Evolutionary conservation across 768 basidiomycete genomes (phyloP), one percentile per base, ranked within the genome.

Genomic region (Tephrocybe sp.): DNA sequence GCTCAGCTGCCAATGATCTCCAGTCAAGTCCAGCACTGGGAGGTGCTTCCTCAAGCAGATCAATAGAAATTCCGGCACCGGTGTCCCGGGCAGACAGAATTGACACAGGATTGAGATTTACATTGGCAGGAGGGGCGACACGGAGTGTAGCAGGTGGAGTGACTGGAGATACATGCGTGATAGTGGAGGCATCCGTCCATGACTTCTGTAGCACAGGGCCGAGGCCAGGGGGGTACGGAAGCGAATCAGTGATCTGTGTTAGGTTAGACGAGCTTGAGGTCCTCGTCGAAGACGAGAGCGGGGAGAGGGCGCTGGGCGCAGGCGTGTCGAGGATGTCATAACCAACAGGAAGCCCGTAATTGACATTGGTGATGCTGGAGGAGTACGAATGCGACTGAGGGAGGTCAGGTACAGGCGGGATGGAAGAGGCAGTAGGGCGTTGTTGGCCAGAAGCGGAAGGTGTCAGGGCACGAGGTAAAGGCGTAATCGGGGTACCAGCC

Each of bases 11-110:
- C 52, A 88, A 69, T 9, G 72, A 70, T 51, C 80, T 72, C 87
- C 87, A 89, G 5, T 76, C 72, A 45, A 77, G 78, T 19, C 73
- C 76, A 23, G 86, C 81, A 49, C 62, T 62, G 2, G 87, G 87
- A 6, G 87, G 87, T 22, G 74, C 83, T 22, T 87, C 84, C 53
- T 89, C 87, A 13, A 87, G 68, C 6, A 87, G 63, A 61, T 88
- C 84, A 20, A 83, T 76, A 3, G 74, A 66, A 48, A 83, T 69
- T 2, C 55, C 67, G 32, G 65, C 48, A 52, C 61, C 47, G 57
- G 64, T 55, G 65, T 74, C 43, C 66, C 66, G 47, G 45, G 42
- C 51, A 7, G 60, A 52, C 33, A 59, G 19, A 3, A 47, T 32
- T 32, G 53, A 40, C 16, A 58, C 48, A 8, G 63, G 30, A 10